A percentile compares a stretch with the other conserved stretches of the same genome.
phyloP scores from a whole-genome alignment of 495 filamentous ascomycete genomes.

The Tricharina praecox region DNA sequence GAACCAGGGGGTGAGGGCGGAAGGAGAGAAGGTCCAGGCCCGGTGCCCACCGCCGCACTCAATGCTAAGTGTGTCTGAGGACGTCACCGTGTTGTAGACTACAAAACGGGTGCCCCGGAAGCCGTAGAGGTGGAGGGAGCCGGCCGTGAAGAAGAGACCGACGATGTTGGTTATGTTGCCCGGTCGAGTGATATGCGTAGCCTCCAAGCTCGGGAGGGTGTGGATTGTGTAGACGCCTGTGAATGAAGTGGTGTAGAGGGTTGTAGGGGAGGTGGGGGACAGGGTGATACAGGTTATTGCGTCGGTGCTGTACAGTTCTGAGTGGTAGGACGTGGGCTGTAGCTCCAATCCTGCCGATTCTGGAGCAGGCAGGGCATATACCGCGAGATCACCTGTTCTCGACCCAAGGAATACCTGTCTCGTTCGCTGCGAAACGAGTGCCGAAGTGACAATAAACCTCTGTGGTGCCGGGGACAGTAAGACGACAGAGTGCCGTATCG shows the following conservation, averaged over 20 bases:
- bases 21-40: conserved; percentile 43
- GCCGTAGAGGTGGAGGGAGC: conserved; percentile 54
- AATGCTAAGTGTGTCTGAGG: conserved; percentile 47
- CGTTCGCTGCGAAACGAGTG: conserved; percentile 25
- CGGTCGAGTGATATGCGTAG: conserved; percentile 2
- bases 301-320: conserved; percentile 41
- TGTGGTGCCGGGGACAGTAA: not conserved
- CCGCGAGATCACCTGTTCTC: conserved; percentile 40
- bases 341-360: conserved; percentile 11
- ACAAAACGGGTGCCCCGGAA: conserved; percentile 65
- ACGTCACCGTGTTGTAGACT: conserved; percentile 53
- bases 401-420: conserved; percentile 50
- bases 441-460: conserved; percentile 31
- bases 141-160: conserved; percentile 1
- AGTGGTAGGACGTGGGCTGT: conserved; percentile 22
- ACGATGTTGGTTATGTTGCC: conserved; percentile 5
- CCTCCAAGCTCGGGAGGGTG: conserved; percentile 2
- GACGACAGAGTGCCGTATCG: not conserved
- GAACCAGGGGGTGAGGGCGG: conserved; percentile 27
- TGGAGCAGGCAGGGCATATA: conserved; percentile 31
- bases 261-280: not conserved
- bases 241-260: conserved; percentile 1
- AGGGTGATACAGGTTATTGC: conserved; percentile 48
- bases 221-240: conserved; percentile 4
- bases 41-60: conserved; percentile 75